Conservation (phyloP, 2,329 filamentous ascomycete species). For the Neonectria sp. region DNA sequence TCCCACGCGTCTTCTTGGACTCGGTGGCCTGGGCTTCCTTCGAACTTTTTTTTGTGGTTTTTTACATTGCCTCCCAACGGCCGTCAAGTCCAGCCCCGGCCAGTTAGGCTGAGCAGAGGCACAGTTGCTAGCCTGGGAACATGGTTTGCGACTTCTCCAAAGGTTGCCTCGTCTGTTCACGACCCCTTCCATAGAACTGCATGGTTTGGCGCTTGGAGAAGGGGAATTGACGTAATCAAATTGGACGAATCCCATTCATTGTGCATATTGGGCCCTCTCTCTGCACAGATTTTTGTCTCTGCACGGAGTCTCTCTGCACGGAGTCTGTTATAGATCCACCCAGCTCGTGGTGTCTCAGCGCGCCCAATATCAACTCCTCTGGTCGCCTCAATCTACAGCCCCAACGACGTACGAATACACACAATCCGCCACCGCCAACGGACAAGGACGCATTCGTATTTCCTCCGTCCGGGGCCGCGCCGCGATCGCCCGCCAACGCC, state of each 20-base stretch:
- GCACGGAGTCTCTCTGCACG: conserved; percentile 3
- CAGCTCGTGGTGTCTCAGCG: conserved; percentile 42
- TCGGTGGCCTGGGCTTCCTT: background rate
- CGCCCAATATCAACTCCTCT: conserved; percentile 4
- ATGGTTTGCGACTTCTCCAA: background rate
- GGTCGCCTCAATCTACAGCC: background rate
- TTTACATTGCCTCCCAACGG: background rate
- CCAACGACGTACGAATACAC: background rate
- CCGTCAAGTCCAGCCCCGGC: conserved; percentile 9
- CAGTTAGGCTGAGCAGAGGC: background rate
- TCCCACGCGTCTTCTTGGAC: background rate
- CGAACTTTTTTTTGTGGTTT: background rate
- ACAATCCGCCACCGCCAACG: background rate
- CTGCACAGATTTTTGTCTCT: conserved; percentile 1
- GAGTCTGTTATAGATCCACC: conserved; percentile 20
- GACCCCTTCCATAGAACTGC: no score
- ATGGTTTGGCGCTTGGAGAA: background rate
- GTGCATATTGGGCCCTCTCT: background rate
- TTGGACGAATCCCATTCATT: background rate
- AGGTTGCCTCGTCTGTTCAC: background rate
- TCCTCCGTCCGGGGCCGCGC: conserved; percentile 14
- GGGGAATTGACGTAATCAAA: background rate
- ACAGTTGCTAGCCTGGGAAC: background rate
- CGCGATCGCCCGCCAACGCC: conserved; percentile 21
- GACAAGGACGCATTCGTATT: background rate